Percentiles rank a stretch among this genome's conserved stretches.
phyloP scores from a whole-genome alignment of 345 rosid genomes.

The Kernera saxatilis region DNA sequence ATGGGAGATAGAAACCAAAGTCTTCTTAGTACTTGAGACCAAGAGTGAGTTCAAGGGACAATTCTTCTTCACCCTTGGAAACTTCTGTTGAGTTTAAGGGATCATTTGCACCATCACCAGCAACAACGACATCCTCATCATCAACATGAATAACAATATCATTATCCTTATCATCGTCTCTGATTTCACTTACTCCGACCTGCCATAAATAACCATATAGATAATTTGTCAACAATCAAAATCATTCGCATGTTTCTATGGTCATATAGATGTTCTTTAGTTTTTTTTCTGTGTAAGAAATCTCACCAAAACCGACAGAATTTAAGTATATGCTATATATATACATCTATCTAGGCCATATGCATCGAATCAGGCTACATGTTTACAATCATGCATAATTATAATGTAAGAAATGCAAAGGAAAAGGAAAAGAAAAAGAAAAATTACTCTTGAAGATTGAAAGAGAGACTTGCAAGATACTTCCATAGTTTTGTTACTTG shows the following conservation, averaged over 20 bases:
- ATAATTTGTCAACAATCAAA: neutral
- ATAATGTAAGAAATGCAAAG: neutral
- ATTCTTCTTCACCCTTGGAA: neutral
- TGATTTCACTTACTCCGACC: neutral
- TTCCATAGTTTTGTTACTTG: neutral
- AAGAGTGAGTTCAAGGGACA: slow-evolving; percentile 24
- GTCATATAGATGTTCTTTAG: neutral
- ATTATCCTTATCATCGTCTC: neutral
- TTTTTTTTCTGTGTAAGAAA: neutral
- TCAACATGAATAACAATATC: neutral
- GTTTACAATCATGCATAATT: neutral
- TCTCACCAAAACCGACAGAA: neutral
- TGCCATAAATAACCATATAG: neutral
- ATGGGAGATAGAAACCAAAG: neutral
- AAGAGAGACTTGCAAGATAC: neutral
- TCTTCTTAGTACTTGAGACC: slow-evolving; percentile 4
- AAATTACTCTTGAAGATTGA: neutral
- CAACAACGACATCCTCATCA: neutral
- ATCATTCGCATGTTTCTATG: neutral
- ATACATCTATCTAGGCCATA: neutral
- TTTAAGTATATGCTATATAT: neutral
- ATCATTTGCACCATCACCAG: neutral
- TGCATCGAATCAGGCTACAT: neutral
- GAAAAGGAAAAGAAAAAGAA: neutral
- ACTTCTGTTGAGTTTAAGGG: neutral